phyloP scores from a whole-genome alignment of 164 flowering plant genomes.

The Vitis rupestris region DNA sequence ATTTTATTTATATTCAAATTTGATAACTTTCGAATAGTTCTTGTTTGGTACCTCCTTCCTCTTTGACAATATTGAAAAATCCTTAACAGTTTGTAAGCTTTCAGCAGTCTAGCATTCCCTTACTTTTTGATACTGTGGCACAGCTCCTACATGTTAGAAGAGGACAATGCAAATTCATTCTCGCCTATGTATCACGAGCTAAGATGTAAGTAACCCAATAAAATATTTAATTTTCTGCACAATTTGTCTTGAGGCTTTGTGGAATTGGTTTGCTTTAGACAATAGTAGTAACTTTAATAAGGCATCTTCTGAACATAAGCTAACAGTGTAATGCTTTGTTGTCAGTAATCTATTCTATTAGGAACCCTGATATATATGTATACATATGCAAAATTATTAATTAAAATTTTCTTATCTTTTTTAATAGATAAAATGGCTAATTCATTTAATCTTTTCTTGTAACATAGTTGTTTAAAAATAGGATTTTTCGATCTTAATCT shows the following conservation, averaged over 20 bases:
- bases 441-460: too few species aligned
- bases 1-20: too few species aligned
- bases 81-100: constrained; percentile 79
- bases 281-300: not conserved
- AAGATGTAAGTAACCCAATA: constrained; percentile 48
- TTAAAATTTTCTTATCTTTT: too few species aligned
- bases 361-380: too few species aligned
- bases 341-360: too few species aligned
- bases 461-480: too few species aligned
- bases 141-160: constrained; percentile 43
- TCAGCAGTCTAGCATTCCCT: constrained; percentile 79
- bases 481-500: too few species aligned
- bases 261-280: not conserved
- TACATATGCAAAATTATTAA: too few species aligned
- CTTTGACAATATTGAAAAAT: not conserved
- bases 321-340: not conserved
- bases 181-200: constrained; percentile 81
- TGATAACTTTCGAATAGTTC: not conserved
- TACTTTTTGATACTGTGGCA: constrained; percentile 73
- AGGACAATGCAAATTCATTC: constrained; percentile 64
- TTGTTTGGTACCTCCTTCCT: not conserved
- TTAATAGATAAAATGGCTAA: too few species aligned
- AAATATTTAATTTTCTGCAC: not conserved
- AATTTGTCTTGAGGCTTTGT: not conserved
- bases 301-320: too few species aligned